These are phyloP conservation scores for Tillandsia leiboldiana DNA, from an alignment of 176 grass and related monocot species.

Conservation along the genomic window DNA sequence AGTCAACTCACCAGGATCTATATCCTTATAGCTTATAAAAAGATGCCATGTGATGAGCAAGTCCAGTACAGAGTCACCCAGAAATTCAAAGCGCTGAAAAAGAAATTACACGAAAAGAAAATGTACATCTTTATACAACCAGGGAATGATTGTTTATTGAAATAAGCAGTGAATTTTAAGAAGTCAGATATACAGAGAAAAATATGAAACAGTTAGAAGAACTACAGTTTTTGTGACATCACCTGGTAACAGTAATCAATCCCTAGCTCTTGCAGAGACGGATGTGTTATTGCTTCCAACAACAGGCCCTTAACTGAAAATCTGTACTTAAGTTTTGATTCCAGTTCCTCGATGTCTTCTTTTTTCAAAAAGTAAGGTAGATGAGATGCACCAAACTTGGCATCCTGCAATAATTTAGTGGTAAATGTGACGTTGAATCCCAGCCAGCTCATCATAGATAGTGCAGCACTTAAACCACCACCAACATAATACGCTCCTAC, in stretches of 20 bases:
- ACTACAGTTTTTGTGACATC: not conserved
- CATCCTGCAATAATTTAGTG: conserved; percentile 34
- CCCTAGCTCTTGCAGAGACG: not conserved
- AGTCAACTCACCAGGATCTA: conserved; percentile 7
- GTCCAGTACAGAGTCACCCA: conserved; percentile 4
- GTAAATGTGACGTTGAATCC: conserved; percentile 40
- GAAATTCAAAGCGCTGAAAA: conserved; percentile 5
- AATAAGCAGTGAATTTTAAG: not conserved
- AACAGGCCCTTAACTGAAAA: not conserved
- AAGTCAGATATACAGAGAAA: not conserved
- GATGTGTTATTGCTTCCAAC: conserved; percentile 10
- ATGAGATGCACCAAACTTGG: conserved; percentile 21
- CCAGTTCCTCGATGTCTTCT: not conserved
- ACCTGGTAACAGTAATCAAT: conserved; percentile 7
- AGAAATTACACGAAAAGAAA: not conserved
- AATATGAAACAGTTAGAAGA: not conserved
- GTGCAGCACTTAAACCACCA: not conserved
- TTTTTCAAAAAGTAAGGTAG: not conserved
- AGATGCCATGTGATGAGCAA: conserved; percentile 10
- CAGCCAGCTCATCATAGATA: conserved; percentile 4
- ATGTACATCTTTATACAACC: not conserved
- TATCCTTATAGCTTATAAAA: not conserved
- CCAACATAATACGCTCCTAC: conserved; percentile 6
- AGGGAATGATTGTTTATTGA: not conserved
- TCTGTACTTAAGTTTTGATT: conserved; percentile 5